These are phyloP conservation scores for Rhynchospora pubera DNA, from an alignment of 176 grass and related monocot species.

Conservation along the genomic window DNA sequence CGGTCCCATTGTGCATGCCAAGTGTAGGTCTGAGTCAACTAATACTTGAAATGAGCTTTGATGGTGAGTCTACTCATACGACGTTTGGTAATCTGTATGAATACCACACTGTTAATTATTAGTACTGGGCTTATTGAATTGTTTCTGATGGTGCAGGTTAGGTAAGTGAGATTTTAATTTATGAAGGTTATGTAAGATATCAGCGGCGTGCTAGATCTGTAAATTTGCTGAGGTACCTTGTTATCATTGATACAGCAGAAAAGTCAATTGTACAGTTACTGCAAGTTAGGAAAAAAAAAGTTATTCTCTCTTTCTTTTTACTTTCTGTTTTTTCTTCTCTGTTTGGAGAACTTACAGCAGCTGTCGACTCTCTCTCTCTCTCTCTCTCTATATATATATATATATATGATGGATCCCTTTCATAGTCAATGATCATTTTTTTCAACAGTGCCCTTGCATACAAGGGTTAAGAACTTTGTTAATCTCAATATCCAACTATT, in stretches of 20 bases:
- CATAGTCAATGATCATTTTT: not conserved
- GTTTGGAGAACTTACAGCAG: not conserved
- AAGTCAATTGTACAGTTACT: constrained; percentile 14
- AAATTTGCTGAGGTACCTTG: not conserved
- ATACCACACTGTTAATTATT: not conserved
- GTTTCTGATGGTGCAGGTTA: constrained; percentile 1
- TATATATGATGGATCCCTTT: not conserved
- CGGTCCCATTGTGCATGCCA: constrained; percentile 96
- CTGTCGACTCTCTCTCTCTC: not conserved
- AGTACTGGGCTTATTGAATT: not conserved
- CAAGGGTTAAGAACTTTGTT: not conserved
- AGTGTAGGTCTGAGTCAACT: constrained; percentile 61
- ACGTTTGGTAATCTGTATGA: not conserved
- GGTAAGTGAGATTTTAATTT: not conserved
- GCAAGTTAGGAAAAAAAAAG: not conserved
- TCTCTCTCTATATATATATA: too few species aligned
- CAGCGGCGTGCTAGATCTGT: not conserved
- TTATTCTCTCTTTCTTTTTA: not conserved
- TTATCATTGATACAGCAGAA: constrained; percentile 3
- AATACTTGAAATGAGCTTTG: not conserved
- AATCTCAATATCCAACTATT: not conserved
- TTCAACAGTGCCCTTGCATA: not conserved
- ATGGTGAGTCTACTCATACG: not conserved
- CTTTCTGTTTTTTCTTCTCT: not conserved
- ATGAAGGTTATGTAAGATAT: not conserved